phyloP scores from a whole-genome alignment of 202 grass and related monocot genomes.

The Carex sylvatica region DNA sequence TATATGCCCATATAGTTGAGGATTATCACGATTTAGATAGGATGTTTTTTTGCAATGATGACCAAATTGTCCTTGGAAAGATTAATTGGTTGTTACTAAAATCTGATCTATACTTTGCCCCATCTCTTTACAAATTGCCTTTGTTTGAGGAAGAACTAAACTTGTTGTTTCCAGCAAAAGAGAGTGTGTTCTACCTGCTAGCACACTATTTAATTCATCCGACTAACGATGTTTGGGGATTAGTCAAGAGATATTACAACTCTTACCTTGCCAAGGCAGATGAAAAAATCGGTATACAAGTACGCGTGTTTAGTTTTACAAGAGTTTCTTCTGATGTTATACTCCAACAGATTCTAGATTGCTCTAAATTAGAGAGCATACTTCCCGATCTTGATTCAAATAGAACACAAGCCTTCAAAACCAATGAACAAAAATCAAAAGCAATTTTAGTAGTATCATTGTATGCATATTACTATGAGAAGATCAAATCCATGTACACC shows the following conservation, averaged over 20 bases:
- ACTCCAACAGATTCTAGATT: constrained; percentile 46
- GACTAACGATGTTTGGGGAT: constrained; percentile 46
- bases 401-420: not conserved
- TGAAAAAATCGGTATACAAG: constrained; percentile 51
- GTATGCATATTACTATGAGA: constrained; percentile 43
- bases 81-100: constrained; percentile 54
- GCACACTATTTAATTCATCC: constrained; percentile 60
- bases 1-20: constrained; percentile 37
- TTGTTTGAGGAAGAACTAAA: constrained; percentile 44
- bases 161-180: constrained; percentile 45
- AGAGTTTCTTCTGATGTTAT: constrained; percentile 38
- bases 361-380: constrained; percentile 35
- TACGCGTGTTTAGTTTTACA: constrained; percentile 38
- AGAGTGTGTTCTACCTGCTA: constrained; percentile 44
- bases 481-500: constrained; percentile 19
- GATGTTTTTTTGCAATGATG: constrained; percentile 50
- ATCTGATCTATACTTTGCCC: constrained; percentile 49
- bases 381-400: constrained; percentile 28
- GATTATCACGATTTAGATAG: constrained; percentile 10
- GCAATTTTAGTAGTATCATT: constrained; percentile 49
- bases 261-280: constrained; percentile 40
- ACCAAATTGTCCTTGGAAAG: constrained; percentile 46
- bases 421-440: constrained; percentile 9
- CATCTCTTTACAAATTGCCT: constrained; percentile 36
- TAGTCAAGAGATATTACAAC: constrained; percentile 41